Conservation (phyloP, 169 alveolate genomes). For the Plasmodium adleri region DNA sequence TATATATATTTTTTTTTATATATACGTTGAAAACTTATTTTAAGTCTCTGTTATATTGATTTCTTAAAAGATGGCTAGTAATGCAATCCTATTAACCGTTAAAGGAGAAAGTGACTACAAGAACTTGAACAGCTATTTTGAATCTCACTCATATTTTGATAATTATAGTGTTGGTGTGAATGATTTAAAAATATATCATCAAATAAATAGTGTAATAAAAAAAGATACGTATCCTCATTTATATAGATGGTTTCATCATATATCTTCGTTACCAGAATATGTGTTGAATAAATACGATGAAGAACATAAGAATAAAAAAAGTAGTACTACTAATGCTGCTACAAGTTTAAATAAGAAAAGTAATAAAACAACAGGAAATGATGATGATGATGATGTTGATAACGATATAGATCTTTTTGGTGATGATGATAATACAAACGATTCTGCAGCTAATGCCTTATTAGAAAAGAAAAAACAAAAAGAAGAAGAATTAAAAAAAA, state of each 20-base stretch:
- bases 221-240: slow-evolving; percentile 66
- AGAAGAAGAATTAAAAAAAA: slow-evolving; percentile 87
- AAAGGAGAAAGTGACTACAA: slow-evolving; percentile 61
- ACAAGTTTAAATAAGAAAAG: slow-evolving; percentile 1
- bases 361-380: neutral
- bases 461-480: slow-evolving; percentile 80
- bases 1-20: no score
- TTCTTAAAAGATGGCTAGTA: slow-evolving; percentile 15
- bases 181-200: slow-evolving; percentile 59
- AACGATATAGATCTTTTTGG: slow-evolving; percentile 80
- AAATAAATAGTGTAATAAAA: slow-evolving; percentile 30
- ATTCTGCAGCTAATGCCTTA: slow-evolving; percentile 79
- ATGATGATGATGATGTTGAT: slow-evolving; percentile 73
- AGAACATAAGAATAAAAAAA: slow-evolving; percentile 20
- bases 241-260: slow-evolving; percentile 72
- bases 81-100: slow-evolving; percentile 63
- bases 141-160: slow-evolving; percentile 37
- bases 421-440: slow-evolving; percentile 77
- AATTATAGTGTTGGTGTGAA: slow-evolving; percentile 39
- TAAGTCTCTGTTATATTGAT: neutral
- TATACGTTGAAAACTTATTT: neutral
- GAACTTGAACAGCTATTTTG: slow-evolving; percentile 47
- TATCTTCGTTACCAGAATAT: slow-evolving; percentile 23
- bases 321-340: neutral
- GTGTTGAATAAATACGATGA: slow-evolving; percentile 37